phyloP scores from a whole-genome alignment of 768 basidiomycete genomes.

The Mycena venus region DNA sequence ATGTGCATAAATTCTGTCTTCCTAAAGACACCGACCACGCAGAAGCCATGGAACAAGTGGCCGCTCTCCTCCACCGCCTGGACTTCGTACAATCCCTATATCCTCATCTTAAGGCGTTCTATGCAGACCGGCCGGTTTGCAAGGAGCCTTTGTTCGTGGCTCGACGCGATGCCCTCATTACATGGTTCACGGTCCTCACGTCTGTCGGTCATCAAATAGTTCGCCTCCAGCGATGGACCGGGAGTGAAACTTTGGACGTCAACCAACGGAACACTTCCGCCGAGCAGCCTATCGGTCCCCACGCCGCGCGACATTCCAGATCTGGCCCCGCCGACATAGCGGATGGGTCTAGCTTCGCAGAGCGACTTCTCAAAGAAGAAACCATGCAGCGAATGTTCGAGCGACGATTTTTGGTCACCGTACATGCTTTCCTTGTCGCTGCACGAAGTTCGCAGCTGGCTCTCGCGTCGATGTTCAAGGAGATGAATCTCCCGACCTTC shows the following conservation, averaged over 20 bases:
- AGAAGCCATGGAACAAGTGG: conserved; percentile 72
- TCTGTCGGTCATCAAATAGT: conserved; percentile 87
- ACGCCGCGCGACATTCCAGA: conserved; percentile 43
- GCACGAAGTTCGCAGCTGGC: conserved; percentile 91
- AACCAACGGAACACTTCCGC: conserved; percentile 81
- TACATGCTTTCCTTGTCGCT: conserved; percentile 86
- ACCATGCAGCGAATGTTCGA: conserved; percentile 96
- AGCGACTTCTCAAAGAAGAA: conserved; percentile 95
- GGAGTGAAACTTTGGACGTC: conserved; percentile 91
- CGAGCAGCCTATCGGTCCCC: conserved; percentile 61
- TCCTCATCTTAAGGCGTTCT: conserved; percentile 85
- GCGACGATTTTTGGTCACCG: conserved; percentile 88
- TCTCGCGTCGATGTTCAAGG: conserved; percentile 78
- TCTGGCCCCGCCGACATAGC: conserved; percentile 60
- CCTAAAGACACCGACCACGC: conserved; percentile 48
- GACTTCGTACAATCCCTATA: conserved; percentile 91
- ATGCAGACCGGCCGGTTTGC: conserved; percentile 81
- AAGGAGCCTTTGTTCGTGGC: conserved; percentile 76
- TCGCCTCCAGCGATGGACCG: conserved; percentile 93
- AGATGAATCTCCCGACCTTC: conserved; percentile 94
- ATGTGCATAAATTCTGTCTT: conserved; percentile 84
- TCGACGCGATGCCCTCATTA: conserved; percentile 90
- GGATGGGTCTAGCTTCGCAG: conserved; percentile 90
- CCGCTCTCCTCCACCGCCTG: conserved; percentile 77
- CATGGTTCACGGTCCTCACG: conserved; percentile 91